Evolutionary conservation across 1,284 basidiomycete genomes (phyloP), one percentile per base, ranked within the genome.

Genomic region (Apiotrichum mycotoxinovorans): DNA sequence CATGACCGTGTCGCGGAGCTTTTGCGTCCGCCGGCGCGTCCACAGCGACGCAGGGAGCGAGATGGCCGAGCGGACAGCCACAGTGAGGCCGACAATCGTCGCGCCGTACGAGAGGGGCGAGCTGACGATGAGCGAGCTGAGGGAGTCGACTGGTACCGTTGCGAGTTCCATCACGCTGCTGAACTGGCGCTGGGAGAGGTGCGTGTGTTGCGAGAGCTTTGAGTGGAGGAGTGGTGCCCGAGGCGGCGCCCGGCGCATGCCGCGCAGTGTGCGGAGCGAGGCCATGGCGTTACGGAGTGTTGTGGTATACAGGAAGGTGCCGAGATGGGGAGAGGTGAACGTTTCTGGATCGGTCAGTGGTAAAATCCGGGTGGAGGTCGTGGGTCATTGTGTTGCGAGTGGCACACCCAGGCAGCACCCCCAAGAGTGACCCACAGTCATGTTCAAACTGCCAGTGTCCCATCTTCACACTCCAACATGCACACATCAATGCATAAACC

Each of bases 11-110:
- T 76, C 67, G 25, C 69, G 60, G 42, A 78, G 67, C 20, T 73
- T 56, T 22, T 66, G 52, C 8, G 74, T 72, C 23, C 80, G 66
- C 33, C 54, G 50, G 1, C 79, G 64, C 57, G 80, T 78, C 81
- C 81, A 83, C 2, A 81, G 47, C 14, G 77, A 74, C 3, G 80
- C 58, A 0, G 82, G 82, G 0, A 83, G 61, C 0, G 81, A 81
- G 44, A 80, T 67, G 0, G 61, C 58, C 0, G 74, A 64, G n/a
- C 82, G 72, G 3, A 82, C 63, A 2, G 70, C 18, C 38, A 82
- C 49, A 2, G 81, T 80, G 43, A 79, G 57, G 27, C 76, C 57
- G 12, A 82, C 72, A 58, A 82, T 79, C 22, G 78, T 76, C 15
- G 70, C 47, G 1, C 79, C 70, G 55, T 77, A 77, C 4, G 71